Conservation (phyloP, 208 protist species). For the Tetramitus jugosus region DNA sequence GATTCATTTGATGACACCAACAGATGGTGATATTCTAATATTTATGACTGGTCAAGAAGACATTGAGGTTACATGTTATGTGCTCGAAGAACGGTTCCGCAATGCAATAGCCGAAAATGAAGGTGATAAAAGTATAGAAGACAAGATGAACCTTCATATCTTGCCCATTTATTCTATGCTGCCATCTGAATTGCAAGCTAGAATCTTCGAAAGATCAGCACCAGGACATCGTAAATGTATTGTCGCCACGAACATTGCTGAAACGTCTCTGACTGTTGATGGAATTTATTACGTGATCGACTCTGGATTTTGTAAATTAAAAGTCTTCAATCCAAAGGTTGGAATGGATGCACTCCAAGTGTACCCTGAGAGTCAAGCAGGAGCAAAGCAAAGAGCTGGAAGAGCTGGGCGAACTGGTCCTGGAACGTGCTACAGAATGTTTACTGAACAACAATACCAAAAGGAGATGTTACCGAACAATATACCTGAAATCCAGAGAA, state of each 20-base stretch:
- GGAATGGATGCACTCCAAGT: conserved; percentile 91
- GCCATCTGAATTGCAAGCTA: conserved; percentile 73
- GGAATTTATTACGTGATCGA: conserved; percentile 86
- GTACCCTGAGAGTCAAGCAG: conserved; percentile 88
- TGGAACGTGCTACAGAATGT: conserved; percentile 87
- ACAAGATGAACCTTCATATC: conserved; percentile 41
- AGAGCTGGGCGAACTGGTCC: conserved; percentile 93
- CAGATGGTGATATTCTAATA: conserved; percentile 96
- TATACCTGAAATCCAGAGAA: conserved; percentile 78
- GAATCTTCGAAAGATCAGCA: conserved; percentile 62
- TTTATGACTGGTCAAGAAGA: conserved; percentile 99
- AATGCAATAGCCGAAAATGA: conserved; percentile 19
- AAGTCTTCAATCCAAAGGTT: conserved; percentile 92
- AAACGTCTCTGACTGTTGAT: conserved; percentile 98
- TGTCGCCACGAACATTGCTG: conserved; percentile 98
- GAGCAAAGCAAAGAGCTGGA: conserved; percentile 90
- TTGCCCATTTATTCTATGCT: conserved; percentile 87
- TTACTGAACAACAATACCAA: conserved; percentile 75
- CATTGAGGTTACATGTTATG: conserved; percentile 75
- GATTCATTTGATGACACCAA: conserved; percentile 66
- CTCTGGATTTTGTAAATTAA: conserved; percentile 96
- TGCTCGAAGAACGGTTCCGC: conserved; percentile 35
- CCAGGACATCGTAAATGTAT: conserved; percentile 85
- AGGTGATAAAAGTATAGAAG: not conserved
- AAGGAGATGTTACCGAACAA: conserved; percentile 68